These are phyloP conservation scores for Grammothele lineata DNA, from an alignment of 768 basidiomycete species.

Conservation along the genomic window DNA sequence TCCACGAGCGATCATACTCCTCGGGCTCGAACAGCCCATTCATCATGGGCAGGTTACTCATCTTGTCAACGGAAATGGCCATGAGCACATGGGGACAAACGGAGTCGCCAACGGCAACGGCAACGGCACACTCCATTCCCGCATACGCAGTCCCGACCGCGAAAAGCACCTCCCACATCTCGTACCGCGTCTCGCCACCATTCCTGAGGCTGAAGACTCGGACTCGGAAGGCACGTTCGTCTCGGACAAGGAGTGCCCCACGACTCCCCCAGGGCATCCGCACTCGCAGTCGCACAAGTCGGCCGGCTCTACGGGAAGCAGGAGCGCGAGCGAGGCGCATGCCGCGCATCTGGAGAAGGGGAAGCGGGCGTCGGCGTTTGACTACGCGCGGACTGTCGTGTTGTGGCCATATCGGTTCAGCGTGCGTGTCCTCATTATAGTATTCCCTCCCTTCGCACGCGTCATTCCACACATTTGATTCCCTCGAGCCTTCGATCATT, in stretches of 20 bases:
- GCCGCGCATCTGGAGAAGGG: neutral
- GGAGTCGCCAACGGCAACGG: neutral
- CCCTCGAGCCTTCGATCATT: too few species aligned
- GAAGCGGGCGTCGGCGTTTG: slow-evolving; percentile 10
- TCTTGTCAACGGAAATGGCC: neutral
- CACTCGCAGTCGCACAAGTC: neutral
- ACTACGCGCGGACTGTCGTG: slow-evolving; percentile 12
- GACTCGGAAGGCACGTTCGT: slow-evolving; percentile 28
- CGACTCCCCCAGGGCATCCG: neutral
- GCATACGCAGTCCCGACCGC: slow-evolving; percentile 12
- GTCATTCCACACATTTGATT: too few species aligned
- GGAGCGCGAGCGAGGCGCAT: slow-evolving; percentile 2
- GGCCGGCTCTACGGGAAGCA: slow-evolving; percentile 10
- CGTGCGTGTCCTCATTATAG: slow-evolving; percentile 13
- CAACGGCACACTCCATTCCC: slow-evolving; percentile 1
- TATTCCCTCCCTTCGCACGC: slow-evolving; percentile 11
- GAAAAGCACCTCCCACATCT: slow-evolving; percentile 11
- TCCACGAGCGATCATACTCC: neutral
- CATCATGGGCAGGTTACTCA: neutral
- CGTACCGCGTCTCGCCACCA: slow-evolving; percentile 25
- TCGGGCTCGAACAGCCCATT: slow-evolving; percentile 6
- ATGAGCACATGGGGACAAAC: neutral
- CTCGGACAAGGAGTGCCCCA: slow-evolving; percentile 17
- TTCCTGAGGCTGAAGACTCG: slow-evolving; percentile 23
- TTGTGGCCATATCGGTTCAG: slow-evolving; percentile 22